Conservation (phyloP, 1,139 yeast genomes). For the Yamadazyma dushanensis region DNA sequence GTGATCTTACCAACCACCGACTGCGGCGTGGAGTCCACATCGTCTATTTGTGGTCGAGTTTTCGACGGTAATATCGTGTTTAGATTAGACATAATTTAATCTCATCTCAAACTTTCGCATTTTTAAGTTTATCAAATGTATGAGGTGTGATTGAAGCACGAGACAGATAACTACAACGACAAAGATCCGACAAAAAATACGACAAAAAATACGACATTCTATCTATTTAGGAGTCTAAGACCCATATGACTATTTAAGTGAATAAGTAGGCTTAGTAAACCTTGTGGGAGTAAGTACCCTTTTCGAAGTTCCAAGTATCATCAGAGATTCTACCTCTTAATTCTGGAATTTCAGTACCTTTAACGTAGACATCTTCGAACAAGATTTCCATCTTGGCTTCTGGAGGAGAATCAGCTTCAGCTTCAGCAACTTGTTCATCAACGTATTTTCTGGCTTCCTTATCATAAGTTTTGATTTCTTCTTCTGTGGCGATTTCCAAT, state of each 20-base stretch:
- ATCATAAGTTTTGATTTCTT: constrained; percentile 89
- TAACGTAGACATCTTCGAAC: constrained; percentile 95
- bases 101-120: not conserved
- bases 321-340: constrained; percentile 97
- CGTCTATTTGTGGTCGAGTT: constrained; percentile 1
- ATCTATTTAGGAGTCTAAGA: not conserved
- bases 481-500: constrained; percentile 84
- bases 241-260: no score
- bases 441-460: constrained; percentile 95
- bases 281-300: constrained; percentile 65
- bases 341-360: constrained; percentile 88
- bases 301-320: constrained; percentile 84
- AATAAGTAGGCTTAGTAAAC: constrained; percentile 43
- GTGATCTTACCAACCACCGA: constrained; percentile 6
- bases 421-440: constrained; percentile 90
- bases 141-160: no score
- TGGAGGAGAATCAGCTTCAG: constrained; percentile 93
- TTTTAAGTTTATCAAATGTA: no score
- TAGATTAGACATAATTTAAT: constrained; percentile 7
- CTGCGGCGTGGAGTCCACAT: constrained; percentile 9
- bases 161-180: no score
- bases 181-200: not conserved
- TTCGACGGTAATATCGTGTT: constrained; percentile 20
- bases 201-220: not conserved
- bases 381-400: constrained; percentile 92